A percentile compares a stretch with the other conserved stretches of the same genome.
These are phyloP conservation scores for Macadamia integrifolia DNA, from an alignment of 164 flowering plant species.

Conservation along the genomic window DNA sequence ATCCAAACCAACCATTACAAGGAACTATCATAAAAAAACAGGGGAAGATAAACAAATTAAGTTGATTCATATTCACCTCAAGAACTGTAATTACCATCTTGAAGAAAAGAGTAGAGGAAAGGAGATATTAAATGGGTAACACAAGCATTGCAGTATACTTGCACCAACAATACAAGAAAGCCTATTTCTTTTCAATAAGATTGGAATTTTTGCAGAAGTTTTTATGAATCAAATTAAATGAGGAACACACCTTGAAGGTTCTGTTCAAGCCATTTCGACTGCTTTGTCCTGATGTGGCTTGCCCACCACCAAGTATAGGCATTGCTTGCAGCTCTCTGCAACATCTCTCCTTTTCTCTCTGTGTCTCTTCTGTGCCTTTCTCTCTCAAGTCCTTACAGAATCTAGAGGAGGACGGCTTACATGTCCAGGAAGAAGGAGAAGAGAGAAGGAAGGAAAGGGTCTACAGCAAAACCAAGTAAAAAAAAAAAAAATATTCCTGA, in stretches of 20 bases:
- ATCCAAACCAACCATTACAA: not conserved
- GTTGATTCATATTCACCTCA: too few relatives aligned
- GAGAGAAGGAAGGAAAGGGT: too few relatives aligned
- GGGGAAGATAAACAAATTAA: too few relatives aligned
- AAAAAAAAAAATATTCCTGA: too few relatives aligned
- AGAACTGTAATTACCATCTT: too few relatives aligned
- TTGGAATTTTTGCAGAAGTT: not conserved
- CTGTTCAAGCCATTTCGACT: slow-evolving; percentile 82
- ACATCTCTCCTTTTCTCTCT: slow-evolving; percentile 28
- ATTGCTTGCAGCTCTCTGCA: slow-evolving; percentile 82
- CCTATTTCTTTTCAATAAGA: not conserved
- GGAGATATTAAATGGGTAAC: too few relatives aligned
- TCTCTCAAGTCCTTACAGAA: not conserved
- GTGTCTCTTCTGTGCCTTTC: not conserved
- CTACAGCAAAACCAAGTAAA: too few relatives aligned
- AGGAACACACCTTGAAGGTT: slow-evolving; percentile 51
- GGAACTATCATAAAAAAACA: not conserved
- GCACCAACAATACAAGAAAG: too few relatives aligned
- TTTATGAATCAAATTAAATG: not conserved
- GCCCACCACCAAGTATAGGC: slow-evolving; percentile 97
- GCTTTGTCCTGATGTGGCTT: slow-evolving; percentile 76
- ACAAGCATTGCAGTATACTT: too few relatives aligned
- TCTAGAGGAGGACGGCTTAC: not conserved
- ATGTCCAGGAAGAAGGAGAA: too few relatives aligned
- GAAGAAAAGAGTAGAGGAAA: too few relatives aligned